Conservation (phyloP, 2,329 filamentous ascomycete genomes). For the Podosphaera xanthii region DNA sequence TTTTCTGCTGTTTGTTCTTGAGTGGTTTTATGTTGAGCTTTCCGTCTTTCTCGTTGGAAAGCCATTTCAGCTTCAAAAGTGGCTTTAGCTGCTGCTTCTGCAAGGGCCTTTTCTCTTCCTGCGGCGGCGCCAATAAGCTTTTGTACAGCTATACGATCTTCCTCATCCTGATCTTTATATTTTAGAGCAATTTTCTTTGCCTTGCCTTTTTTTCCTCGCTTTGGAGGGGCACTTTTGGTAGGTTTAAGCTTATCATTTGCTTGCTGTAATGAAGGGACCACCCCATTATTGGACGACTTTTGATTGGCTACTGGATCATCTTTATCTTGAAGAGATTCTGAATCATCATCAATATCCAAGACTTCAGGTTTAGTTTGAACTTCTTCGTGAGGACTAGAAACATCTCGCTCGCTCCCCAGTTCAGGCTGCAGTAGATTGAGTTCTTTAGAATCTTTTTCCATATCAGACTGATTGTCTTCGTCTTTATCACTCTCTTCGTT, state of each 20-base stretch:
- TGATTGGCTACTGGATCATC: not conserved
- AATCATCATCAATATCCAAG: not conserved
- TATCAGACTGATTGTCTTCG: slow-evolving; percentile 12
- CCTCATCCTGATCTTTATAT: slow-evolving; percentile 86
- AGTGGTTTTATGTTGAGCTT: slow-evolving; percentile 56
- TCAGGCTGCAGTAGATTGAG: not conserved
- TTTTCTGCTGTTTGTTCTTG: slow-evolving; percentile 55
- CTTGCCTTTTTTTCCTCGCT: slow-evolving; percentile 60
- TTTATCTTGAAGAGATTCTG: not conserved
- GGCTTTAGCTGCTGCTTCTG: slow-evolving; percentile 43
- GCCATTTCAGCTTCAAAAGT: slow-evolving; percentile 49
- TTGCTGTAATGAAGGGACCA: not conserved
- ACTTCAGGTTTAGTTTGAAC: not conserved
- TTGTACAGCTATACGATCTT: slow-evolving; percentile 68
- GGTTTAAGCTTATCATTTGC: not conserved
- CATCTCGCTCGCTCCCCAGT: not conserved
- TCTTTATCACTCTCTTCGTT: slow-evolving; percentile 7
- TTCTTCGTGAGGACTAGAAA: not conserved
- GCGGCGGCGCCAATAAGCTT: slow-evolving; percentile 59
- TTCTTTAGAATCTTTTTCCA: slow-evolving; percentile 11
- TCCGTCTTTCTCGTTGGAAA: slow-evolving; percentile 49
- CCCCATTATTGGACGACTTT: not conserved
- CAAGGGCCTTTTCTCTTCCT: slow-evolving; percentile 43
- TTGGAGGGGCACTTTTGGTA: slow-evolving; percentile 23
- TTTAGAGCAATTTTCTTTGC: slow-evolving; percentile 73